Conservation (phyloP, 768 basidiomycete genomes). For the Suillus ampliporus region DNA sequence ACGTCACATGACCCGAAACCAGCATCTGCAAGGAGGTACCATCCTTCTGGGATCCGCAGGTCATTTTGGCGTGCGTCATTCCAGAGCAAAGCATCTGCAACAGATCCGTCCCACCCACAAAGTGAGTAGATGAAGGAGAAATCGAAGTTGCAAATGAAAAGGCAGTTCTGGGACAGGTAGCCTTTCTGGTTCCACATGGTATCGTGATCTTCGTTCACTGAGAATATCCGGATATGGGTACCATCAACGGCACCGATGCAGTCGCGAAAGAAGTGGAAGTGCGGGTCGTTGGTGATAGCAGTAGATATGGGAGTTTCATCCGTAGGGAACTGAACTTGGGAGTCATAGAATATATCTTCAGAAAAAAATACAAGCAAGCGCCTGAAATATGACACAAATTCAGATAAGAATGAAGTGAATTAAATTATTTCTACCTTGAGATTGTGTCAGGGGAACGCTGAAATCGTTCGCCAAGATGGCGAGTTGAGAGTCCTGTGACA, state of each 20-base stretch:
- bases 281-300: neutral
- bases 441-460: constrained; percentile 8
- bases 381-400: constrained; percentile 17
- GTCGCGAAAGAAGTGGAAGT: constrained; percentile 1
- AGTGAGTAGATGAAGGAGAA: constrained; percentile 17
- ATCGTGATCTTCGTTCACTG: constrained; percentile 1
- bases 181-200: constrained; percentile 24
- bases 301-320: neutral
- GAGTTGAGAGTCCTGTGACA: constrained; percentile 1
- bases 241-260: constrained; percentile 18
- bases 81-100: constrained; percentile 20
- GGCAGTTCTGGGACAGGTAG: constrained; percentile 22
- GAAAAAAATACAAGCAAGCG: constrained; percentile 13
- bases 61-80: constrained; percentile 15
- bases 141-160: constrained; percentile 26
- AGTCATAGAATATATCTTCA: constrained; percentile 7
- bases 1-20: constrained; percentile 30
- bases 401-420: too few species aligned
- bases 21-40: constrained; percentile 4
- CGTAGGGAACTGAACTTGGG: constrained; percentile 10
- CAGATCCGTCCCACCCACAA: constrained; percentile 25
- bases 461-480: constrained; percentile 6
- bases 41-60: constrained; percentile 9
- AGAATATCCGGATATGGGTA: too few species aligned
- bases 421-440: neutral